Base-by-base conservation (phyloP, 2,329 filamentous ascomycete genomes). In the Colletotrichum agaves region DNA sequence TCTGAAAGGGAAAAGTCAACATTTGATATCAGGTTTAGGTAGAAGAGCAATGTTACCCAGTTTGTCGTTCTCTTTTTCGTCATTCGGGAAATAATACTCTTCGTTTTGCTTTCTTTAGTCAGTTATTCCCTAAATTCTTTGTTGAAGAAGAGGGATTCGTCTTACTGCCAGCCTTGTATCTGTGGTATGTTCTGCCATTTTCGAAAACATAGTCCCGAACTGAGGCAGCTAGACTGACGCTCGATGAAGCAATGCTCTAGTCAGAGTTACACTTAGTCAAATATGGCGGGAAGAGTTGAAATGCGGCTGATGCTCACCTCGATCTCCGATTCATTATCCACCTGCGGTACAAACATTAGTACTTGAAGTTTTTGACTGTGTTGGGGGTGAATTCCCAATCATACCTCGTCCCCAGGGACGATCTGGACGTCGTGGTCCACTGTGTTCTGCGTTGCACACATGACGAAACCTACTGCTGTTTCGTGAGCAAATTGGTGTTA, bases 151-250 rank as follows among this genome's bases (percentile, higher is more conserved):
- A 4, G 1, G 4, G 5, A 8, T 13, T n/a, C 3, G 7, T 13
- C 23, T 44, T 75, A 78, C 1, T 21, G 33, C 63, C 63, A 11
- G 61, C 58, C 11, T 66, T 50, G 8, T 66, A 66, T 1, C 15
- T 33, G 12, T 66, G 58, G 3, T 56, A 66, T 0, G 33, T 49
- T 1, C 49, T 47, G 3, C 63, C 58, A 10, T 56, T 62, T 5
- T 62, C 63, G n/a, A n/a, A n/a, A n/a, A n/a, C n/a, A 12, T 61
- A 69, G 35, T 60, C 61, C 1, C 49, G 37, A 5, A 61, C 78
- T 49, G 78, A 81, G 0, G 75, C 77, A 7, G 70, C 69, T 17
- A 78, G 66, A 8, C 76, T 78, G 0, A 72, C 73, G 0, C 74
- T 74, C 23, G 75, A 76, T 10, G 50, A 50, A 7, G 41, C 50